phyloP scores from a whole-genome alignment of 495 filamentous ascomycete genomes.

The Echria macrotheca region DNA sequence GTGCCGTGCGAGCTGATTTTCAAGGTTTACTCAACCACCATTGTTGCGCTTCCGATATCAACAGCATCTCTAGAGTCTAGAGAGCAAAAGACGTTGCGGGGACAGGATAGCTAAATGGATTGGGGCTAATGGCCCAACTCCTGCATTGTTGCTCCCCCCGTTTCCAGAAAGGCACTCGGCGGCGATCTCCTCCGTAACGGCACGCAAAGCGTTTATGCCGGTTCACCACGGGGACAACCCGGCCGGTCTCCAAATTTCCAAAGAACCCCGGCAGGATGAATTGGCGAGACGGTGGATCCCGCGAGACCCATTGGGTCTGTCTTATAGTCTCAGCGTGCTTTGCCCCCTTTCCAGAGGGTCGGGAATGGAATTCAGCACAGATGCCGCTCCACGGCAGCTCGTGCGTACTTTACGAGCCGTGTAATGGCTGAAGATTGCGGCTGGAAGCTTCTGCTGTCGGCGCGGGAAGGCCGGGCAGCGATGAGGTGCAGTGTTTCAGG shows the following conservation, averaged over 20 bases:
- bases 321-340: no score
- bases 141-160: conserved; percentile 6
- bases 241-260: neutral
- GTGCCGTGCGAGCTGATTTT: neutral
- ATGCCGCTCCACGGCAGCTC: neutral
- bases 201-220: conserved; percentile 2
- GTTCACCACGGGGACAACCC: neutral
- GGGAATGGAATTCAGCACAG: neutral
- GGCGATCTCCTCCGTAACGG: conserved; percentile 3
- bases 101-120: neutral
- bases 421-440: neutral
- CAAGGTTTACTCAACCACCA: neutral
- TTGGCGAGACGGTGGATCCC: neutral
- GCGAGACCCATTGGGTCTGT: neutral
- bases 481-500: conserved; percentile 5
- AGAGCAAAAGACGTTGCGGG: neutral
- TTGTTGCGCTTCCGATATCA: neutral
- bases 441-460: conserved; percentile 1
- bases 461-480: no score
- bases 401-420: neutral
- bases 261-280: no score
- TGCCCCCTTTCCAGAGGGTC: neutral
- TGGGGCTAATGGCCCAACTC: neutral
- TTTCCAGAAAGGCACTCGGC: neutral
- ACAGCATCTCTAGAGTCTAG: neutral